These are phyloP conservation scores for Ceratocystis cubensis DNA, from an alignment of 2,329 filamentous ascomycete species.

Conservation along the genomic window DNA sequence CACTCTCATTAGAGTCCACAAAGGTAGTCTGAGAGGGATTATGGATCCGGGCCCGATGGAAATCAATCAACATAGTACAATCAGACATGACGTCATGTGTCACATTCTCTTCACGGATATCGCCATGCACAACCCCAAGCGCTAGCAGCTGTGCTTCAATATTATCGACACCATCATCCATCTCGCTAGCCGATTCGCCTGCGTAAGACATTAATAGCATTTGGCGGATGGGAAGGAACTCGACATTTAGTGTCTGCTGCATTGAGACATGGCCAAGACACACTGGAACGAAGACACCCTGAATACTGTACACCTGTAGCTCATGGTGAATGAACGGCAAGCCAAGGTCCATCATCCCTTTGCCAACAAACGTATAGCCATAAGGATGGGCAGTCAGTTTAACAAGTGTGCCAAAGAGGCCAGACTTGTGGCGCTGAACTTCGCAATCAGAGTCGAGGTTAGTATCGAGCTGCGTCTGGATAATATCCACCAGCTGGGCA, in stretches of 20 bases:
- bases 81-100: not conserved
- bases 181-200: not conserved
- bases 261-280: not conserved
- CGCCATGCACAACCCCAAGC: not conserved
- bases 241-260: not conserved
- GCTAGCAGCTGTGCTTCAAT: not conserved
- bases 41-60: not conserved
- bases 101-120: not conserved
- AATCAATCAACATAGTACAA: not conserved
- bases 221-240: not conserved
- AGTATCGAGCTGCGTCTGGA: constrained; percentile 1
- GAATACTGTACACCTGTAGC: not conserved
- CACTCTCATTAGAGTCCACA: not conserved
- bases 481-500: not conserved
- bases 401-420: not conserved
- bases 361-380: constrained; percentile 7
- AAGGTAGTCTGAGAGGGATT: not conserved
- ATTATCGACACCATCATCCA: not conserved
- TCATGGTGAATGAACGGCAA: not conserved
- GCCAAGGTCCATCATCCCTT: not conserved
- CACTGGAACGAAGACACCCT: too few species aligned
- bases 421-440: not conserved
- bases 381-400: constrained; percentile 5
- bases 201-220: not conserved
- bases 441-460: not conserved